phyloP scores from a whole-genome alignment of 768 basidiomycete species.

The Termitomyces sp. region DNA sequence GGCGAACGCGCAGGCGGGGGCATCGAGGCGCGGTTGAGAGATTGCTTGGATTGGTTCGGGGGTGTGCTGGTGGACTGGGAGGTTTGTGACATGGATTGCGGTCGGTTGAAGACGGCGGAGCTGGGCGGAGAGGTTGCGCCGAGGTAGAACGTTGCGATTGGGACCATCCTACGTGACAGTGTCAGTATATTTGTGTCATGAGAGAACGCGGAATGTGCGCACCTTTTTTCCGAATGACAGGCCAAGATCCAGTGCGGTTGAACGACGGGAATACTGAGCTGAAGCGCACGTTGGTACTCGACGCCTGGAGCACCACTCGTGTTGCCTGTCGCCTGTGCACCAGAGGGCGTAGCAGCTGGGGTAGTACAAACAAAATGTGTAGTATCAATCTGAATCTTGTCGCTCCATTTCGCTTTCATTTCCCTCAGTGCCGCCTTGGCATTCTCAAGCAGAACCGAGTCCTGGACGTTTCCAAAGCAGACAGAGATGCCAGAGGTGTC shows the following conservation, averaged over 20 bases:
- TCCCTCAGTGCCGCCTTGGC: conserved; percentile 74
- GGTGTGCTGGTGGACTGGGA: conserved; percentile 37
- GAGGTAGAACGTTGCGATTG: conserved; percentile 80
- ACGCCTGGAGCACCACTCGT: conserved; percentile 61
- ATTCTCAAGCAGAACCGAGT: conserved; percentile 69
- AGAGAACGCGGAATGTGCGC: conserved; percentile 15
- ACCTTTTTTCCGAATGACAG: conserved; percentile 84
- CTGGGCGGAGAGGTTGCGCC: conserved; percentile 46
- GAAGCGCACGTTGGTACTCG: conserved; percentile 92
- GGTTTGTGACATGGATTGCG: conserved; percentile 76
- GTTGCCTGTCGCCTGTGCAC: conserved; percentile 51
- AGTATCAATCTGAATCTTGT: conserved; percentile 95
- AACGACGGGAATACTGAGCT: conserved; percentile 91
- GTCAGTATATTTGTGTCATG: neutral
- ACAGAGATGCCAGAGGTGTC: conserved; percentile 94
- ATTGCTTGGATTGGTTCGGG: conserved; percentile 25
- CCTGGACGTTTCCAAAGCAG: conserved; percentile 89
- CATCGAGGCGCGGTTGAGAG: conserved; percentile 62
- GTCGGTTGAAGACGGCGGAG: conserved; percentile 42
- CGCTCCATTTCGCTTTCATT: conserved; percentile 89
- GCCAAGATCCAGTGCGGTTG: conserved; percentile 94
- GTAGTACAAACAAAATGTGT: conserved; percentile 98
- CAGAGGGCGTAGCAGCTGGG: conserved; percentile 62
- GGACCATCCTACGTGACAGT: conserved; percentile 61
- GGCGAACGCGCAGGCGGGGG: conserved; percentile 48